Evolutionary conservation across 2,329 filamentous ascomycete species (phyloP).

Genomic region (Aspergillus tubingensis): DNA sequence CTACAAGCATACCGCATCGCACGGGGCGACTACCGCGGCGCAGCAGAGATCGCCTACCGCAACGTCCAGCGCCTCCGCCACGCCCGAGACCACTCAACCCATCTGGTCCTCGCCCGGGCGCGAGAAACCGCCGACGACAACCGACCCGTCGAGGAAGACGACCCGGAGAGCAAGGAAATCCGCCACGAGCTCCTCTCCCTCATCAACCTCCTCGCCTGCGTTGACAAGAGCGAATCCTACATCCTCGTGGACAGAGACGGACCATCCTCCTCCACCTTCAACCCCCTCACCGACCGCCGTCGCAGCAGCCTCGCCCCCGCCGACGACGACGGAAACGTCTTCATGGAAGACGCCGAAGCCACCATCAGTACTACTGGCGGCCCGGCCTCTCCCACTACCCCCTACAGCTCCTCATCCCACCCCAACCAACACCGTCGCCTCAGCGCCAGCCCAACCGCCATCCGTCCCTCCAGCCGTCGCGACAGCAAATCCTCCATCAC

Average conservation of each 20-base stretch:
- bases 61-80: slow-evolving; percentile 55
- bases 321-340: slow-evolving; percentile 43
- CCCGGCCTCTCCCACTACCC: slow-evolving; percentile 19
- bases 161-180: slow-evolving; percentile 56
- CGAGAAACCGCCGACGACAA: slow-evolving; percentile 35
- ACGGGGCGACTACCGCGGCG: slow-evolving; percentile 82
- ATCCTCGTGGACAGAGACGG: slow-evolving; percentile 50
- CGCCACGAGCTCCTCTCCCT: slow-evolving; percentile 78
- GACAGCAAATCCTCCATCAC: slow-evolving; percentile 24
- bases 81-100: slow-evolving; percentile 35
- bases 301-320: slow-evolving; percentile 38
- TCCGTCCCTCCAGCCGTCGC: slow-evolving; percentile 23
- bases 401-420: slow-evolving; percentile 10
- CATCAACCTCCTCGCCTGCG: slow-evolving; percentile 89
- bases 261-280: slow-evolving; percentile 1
- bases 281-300: slow-evolving; percentile 41
- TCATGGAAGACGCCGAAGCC: slow-evolving; percentile 41
- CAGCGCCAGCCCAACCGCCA: slow-evolving; percentile 25
- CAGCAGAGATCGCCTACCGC: slow-evolving; percentile 59
- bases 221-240: slow-evolving; percentile 80
- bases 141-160: slow-evolving; percentile 38
- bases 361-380: slow-evolving; percentile 10
- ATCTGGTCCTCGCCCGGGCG: slow-evolving; percentile 40
- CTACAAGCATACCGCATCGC: slow-evolving; percentile 89
- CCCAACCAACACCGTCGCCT: slow-evolving; percentile 18